Base-by-base conservation (phyloP, 805 yeast genomes). In the Sugiyamaella mastotermitis region DNA sequence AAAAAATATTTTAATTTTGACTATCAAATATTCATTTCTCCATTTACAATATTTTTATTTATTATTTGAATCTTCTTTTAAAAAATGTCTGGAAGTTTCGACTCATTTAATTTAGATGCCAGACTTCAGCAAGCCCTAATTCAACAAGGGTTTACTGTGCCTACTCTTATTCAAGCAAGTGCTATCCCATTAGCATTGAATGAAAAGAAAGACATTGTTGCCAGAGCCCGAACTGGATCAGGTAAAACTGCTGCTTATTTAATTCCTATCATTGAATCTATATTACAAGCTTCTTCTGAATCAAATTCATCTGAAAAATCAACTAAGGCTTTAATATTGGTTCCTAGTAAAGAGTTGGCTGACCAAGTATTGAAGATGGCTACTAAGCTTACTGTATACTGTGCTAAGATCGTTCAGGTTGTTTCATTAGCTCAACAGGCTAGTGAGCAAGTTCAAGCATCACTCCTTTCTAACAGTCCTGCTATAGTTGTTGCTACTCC, bases 191-290 rank as follows among this genome's bases (percentile, higher is more conserved):
- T 92, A 35, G 96, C 98, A 1, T 63, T 92, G 37, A 83, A 85
- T 47, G 92, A 90, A 49, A 83, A 81, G 56, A 80, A 87, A 64
- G 97, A 90, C 58, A 82, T 90, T 47, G 81, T 90, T 33, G 97
- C 97, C 26, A 80, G 83, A 56, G 96, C 97, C 5, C 78, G 85
- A 18, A 90, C 98, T 0, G 98, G 98, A 3, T 83, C 95, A 6
- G 97, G 97, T 48, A 90, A 90, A 61, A 90, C 97, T 0, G 83
- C 85, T 8, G 94, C 97, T 1, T 90, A 90, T 57, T 63, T 81
- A 46, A 72, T 90, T 34, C 98, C 98, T 5, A 80, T 92, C 13
- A 60, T 92, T 28, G 94, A 92, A 58, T 72, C 78, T 28, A 73
- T 92, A 28, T 65, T 90, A 42, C 33, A 31, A 3, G 26, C 47